Conservation (phyloP, 2,329 filamentous ascomycete genomes). For the Grosmannia penicillata region DNA sequence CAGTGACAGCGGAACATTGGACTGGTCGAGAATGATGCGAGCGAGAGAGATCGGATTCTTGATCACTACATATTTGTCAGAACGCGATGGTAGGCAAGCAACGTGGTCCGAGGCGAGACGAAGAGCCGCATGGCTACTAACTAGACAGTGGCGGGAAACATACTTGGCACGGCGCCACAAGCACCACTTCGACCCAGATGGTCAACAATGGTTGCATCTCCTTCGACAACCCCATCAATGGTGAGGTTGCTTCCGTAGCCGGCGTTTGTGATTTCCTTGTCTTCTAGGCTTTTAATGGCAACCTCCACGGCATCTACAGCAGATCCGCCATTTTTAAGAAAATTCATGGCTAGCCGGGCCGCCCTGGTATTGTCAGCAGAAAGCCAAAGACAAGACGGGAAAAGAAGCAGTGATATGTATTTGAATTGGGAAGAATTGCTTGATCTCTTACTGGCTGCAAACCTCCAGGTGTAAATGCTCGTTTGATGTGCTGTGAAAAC, state of each 20-base stretch:
- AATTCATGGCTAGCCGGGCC: conserved; percentile 66
- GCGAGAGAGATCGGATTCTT: conserved; percentile 87
- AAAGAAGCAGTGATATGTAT: neutral
- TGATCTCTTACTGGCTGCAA: conserved; percentile 62
- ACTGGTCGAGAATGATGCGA: conserved; percentile 65
- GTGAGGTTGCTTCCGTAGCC: conserved; percentile 92
- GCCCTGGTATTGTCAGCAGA: conserved; percentile 41
- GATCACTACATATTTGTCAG: conserved; percentile 43
- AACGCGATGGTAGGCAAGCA: neutral
- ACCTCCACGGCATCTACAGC: conserved; percentile 83
- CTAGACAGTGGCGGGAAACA: conserved; percentile 19
- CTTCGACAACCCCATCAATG: conserved; percentile 82
- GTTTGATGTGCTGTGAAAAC: conserved; percentile 80
- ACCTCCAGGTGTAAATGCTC: conserved; percentile 72
- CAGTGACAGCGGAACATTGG: conserved; percentile 63
- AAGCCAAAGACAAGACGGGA: too few relatives aligned
- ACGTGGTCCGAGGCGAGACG: too few relatives aligned
- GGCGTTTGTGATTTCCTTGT: conserved; percentile 91
- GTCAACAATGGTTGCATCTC: conserved; percentile 87
- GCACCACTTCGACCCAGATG: conserved; percentile 83
- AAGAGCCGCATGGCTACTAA: neutral
- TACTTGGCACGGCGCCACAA: conserved; percentile 80
- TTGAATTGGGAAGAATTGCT: neutral
- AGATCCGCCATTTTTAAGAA: conserved; percentile 62
- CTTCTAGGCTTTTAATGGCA: conserved; percentile 75